phyloP scores from a whole-genome alignment of 2,329 filamentous ascomycete genomes.

The Arthroderma sp. region DNA sequence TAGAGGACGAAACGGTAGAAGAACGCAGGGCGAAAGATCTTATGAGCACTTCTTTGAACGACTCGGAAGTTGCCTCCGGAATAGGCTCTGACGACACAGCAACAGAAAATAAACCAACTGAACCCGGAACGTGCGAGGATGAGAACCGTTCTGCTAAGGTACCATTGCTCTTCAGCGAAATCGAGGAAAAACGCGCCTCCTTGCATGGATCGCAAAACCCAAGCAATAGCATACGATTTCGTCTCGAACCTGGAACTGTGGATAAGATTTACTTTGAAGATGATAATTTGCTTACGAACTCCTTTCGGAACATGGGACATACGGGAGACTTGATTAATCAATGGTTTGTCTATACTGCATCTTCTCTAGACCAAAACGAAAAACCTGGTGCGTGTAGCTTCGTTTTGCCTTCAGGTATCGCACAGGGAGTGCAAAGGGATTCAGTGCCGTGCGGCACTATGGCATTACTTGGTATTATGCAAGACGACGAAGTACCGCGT shows the following conservation, averaged over 20 bases:
- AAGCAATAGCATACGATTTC: constrained; percentile 18
- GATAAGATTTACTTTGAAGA: constrained; percentile 15
- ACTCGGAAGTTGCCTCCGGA: not conserved
- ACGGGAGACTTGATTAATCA: constrained; percentile 10
- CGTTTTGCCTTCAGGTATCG: constrained; percentile 13
- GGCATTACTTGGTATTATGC: constrained; percentile 16
- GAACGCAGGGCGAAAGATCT: not conserved
- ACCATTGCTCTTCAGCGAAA: constrained; percentile 8
- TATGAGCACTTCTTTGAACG: not conserved
- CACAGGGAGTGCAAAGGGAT: constrained; percentile 14
- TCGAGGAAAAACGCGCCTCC: constrained; percentile 13
- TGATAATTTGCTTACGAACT: constrained; percentile 13
- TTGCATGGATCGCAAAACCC: constrained; percentile 11
- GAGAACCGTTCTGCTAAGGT: constrained; percentile 1
- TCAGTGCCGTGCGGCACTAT: constrained; percentile 18
- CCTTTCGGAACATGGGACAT: constrained; percentile 6
- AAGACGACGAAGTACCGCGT: constrained; percentile 15
- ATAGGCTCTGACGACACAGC: not conserved
- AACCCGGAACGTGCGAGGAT: not conserved
- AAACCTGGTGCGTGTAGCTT: constrained; percentile 15
- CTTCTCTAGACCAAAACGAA: constrained; percentile 12
- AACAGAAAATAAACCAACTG: not conserved
- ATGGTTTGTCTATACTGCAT: constrained; percentile 18
- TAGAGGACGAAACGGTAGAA: not conserved
- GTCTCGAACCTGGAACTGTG: constrained; percentile 14